Base-by-base conservation (phyloP, 306 rosid genomes). In the Aeschynomene evenia region DNA sequence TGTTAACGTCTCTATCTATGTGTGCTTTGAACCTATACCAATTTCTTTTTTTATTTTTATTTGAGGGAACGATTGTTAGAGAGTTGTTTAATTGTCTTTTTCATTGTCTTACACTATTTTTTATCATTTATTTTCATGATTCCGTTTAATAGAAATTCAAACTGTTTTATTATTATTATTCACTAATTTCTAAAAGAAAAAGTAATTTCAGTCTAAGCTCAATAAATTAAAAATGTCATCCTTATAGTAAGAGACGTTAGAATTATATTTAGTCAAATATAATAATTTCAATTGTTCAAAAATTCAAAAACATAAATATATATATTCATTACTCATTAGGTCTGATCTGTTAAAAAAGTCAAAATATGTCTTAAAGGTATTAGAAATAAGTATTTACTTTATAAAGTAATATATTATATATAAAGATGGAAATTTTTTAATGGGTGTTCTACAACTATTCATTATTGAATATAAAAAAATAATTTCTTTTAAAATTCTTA, bases 1-100 rank as follows among this genome's bases (percentile, higher is more conserved):
- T 49, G 60, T 74, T 72, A 15, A 45, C 65, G 48, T 65, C 67
- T 40, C 14, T 75, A 2, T 26, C 21, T 19, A 21, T 49, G 11
- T 18, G 9, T 74, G 28, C 58, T 19, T 40, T 20, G 65, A 7
- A 63, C 28, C 9, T 19, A 53, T 40, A 26, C 6, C 26, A 0
- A 28, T 19, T 0, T 66, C 18, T 9, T 28, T 46, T 7, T 18
- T 40, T 36, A 16, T 49, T 23, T 12, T 66, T 31, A 6, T 46
- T 12, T 66, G 10, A 16, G 16, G 53, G 22, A 1, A 46, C 53
- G 22, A 16, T 16, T 46, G 7, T 7, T 7, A 46, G 21, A 46
- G 53, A 14, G 51, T 2, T 2, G 34, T 24, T 53, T 8, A 1
- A 53, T 23, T 22, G 34, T 52, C 31, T 21, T 52, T 22, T 22